Evolutionary conservation across 306 rosid species (phyloP).

Genomic region (Acacia confusa): DNA sequence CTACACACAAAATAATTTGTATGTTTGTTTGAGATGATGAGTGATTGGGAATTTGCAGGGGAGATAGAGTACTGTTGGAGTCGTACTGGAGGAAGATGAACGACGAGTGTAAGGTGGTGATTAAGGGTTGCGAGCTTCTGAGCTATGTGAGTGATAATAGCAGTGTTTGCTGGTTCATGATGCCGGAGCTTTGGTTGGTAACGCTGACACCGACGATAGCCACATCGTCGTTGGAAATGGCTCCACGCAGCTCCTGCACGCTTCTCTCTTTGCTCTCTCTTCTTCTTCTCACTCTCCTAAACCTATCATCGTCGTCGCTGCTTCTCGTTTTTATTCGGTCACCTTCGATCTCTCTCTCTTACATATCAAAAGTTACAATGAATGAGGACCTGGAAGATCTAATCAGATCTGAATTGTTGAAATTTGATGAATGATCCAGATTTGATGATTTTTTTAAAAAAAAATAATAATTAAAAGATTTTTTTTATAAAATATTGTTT

Average conservation of each 20-base stretch:
- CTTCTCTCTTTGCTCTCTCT: conserved; percentile 82
- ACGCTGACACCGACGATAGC: conserved; percentile 59
- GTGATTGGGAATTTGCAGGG: conserved; percentile 37
- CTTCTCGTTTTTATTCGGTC: conserved; percentile 84
- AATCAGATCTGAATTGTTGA: too few relatives aligned
- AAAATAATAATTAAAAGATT: too few relatives aligned
- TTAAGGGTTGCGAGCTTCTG: conserved; percentile 54
- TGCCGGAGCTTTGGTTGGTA: conserved; percentile 59
- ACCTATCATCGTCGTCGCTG: conserved; percentile 66
- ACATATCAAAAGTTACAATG: too few relatives aligned
- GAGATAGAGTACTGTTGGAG: conserved; percentile 57
- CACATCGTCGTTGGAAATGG: conserved; percentile 91
- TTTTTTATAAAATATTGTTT: too few relatives aligned
- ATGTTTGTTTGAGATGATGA: too few relatives aligned
- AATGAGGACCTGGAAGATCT: too few relatives aligned
- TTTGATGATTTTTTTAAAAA: too few relatives aligned
- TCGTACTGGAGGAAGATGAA: conserved; percentile 56
- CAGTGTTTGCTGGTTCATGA: conserved; percentile 64
- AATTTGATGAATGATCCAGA: too few relatives aligned
- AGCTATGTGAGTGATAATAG: conserved; percentile 52
- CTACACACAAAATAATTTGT: too few relatives aligned
- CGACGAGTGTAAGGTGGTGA: conserved; percentile 59
- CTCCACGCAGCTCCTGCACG: conserved; percentile 81
- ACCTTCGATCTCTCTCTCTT: background rate
- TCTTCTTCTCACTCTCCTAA: background rate